Percentiles rank a stretch among this genome's conserved stretches.
phyloP scores from a whole-genome alignment of 208 protist species.

The Leishmania tropica region DNA sequence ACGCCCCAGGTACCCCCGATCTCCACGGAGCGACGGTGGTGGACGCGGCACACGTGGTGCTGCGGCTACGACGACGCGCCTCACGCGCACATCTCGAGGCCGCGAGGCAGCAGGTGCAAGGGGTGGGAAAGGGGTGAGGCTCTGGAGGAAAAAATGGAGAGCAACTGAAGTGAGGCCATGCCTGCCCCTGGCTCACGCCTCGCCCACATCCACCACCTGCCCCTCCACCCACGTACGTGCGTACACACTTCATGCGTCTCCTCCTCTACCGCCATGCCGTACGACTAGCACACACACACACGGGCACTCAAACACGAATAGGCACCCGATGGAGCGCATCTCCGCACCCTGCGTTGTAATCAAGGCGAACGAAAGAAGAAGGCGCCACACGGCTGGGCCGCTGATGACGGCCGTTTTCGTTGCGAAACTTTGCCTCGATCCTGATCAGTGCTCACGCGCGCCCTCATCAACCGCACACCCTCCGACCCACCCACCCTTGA shows the following conservation, averaged over 20 bases:
- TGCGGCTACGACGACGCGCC: slow-evolving; percentile 16
- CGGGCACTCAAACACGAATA: background rate
- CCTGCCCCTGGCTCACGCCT: background rate
- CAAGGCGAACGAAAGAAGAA: background rate
- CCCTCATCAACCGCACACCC: background rate
- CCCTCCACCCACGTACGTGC: background rate
- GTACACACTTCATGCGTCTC: background rate
- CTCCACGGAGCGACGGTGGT: slow-evolving; percentile 35
- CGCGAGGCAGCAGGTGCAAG: background rate
- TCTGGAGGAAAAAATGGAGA: background rate
- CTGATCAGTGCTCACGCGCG: background rate
- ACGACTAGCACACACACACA: slow-evolving; percentile 5
- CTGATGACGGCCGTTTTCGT: background rate
- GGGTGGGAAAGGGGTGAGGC: background rate
- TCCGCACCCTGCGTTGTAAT: background rate
- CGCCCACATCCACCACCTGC: background rate
- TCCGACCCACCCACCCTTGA: background rate
- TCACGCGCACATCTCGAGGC: background rate
- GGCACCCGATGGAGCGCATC: background rate
- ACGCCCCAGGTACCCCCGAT: slow-evolving; percentile 34
- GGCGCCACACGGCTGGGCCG: background rate
- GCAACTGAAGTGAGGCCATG: background rate
- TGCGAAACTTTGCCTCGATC: background rate
- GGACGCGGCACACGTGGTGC: slow-evolving; percentile 35
- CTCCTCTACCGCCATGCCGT: background rate